Evolutionary conservation across 1,139 yeast species (phyloP), one percentile per base, ranked within the genome.

Genomic region (Wickerhamomyces sp.): DNA sequence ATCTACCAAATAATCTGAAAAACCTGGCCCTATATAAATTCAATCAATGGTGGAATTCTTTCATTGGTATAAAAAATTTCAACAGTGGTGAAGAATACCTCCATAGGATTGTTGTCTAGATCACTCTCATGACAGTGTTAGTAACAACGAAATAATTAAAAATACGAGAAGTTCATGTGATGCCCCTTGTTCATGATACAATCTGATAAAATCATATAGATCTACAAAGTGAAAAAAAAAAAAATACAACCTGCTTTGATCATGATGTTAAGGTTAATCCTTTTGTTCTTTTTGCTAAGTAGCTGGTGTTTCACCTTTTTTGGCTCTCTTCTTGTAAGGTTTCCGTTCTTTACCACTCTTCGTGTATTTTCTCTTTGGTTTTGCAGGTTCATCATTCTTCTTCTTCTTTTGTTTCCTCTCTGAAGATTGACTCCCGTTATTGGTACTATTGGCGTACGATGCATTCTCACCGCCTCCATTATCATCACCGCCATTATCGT

Each of bases 31-130:
- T 88, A 42, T 66, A 73, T 43, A 71, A 78, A 50, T 48, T 78
- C 38, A 76, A 75, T 52, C 66, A 71, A 39, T 74, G 76, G 64
- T 93, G 97, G 97, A 82, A 84, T 60, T 62, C 62, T 30, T 87
- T 89, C 59, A 73, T 88, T 51, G 96, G 96, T 26, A 66, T 71
- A n/a, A 65, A 62, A 13, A 50, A 56, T 36, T 57, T 43, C 41
- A 48, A 36, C 52, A 27, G 27, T 13, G 47, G 44, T 41, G 47
- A 48, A 23, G 55, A 53, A 42, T 54, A 52, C 36, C 41, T 57
- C 39, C 54, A 51, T 15, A 48, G 45, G 9, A 54, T 57, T 31
- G 35, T 49, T 34, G 47, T 33, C 27, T 18, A 18, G 23, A 18
- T 18, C 23, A 18, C 23, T 18, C 5, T 5, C 23, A 18, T 18